Base-by-base conservation (phyloP, 768 basidiomycete species). In the Dentipellis sp. region DNA sequence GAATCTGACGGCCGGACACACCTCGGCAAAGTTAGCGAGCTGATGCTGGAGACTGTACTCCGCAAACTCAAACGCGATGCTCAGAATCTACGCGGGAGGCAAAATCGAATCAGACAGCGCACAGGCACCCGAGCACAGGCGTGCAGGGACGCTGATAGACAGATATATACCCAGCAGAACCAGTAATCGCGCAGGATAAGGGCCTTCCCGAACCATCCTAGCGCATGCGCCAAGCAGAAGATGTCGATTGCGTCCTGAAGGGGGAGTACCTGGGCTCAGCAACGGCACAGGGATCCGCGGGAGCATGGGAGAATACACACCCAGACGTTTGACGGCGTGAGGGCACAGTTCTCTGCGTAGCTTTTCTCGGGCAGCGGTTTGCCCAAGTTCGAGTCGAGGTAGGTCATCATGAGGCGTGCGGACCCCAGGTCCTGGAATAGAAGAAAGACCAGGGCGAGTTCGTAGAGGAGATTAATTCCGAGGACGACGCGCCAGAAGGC, bases 141-240 rank as follows among this genome's bases (percentile, higher is more conserved):
- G 9, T 40, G 39, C 17, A 4, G 14, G 39, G 11, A 40, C 17
- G 11, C 17, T 10, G n/a, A 52, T 39, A 48, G 58, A 50, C 53
- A 45, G 40, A 56, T 38, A 69, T 74, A 57, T 64, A 91, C 90
- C 90, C 91, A 93, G 65, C 91, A 93, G 65, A 92, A 93, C 91
- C 91, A 93, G 65, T 94, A 93, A 65, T 94, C 91, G 21, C 91
- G 81, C 65, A 94, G 69, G 62, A 94, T 86, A 77, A 93, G 79
- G 3, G 91, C 91, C 69, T 94, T 94, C 45, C 91, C 90, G 67
- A 91, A 93, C 91, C 91, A 94, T 5, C 91, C 91, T 50, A 93
- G 67, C 39, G 89, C 72, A 67, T 94, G 91, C 29, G 91, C 91
- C 16, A 93, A 62, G 64, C 90, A 92, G 67, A 94, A 94, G 54